phyloP scores from a whole-genome alignment of 495 filamentous ascomycete genomes.

The Hypoxylon subgilvum region DNA sequence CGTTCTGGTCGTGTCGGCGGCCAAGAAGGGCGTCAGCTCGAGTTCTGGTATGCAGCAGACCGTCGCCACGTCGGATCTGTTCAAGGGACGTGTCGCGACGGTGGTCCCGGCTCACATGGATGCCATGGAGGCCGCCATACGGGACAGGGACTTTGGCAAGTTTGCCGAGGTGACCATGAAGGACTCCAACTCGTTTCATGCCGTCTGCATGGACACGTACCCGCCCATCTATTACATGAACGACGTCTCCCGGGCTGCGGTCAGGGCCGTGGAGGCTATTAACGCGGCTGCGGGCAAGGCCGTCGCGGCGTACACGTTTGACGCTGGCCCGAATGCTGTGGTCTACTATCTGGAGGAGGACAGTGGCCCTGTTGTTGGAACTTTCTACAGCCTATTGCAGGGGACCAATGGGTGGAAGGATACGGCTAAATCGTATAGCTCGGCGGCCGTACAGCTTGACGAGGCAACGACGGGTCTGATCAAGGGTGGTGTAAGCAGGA shows the following conservation, averaged over 20 bases:
- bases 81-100: conserved; percentile 69
- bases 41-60: conserved; percentile 97
- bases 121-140: conserved; percentile 84
- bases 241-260: conserved; percentile 82
- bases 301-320: conserved; percentile 94
- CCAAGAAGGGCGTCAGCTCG: conserved; percentile 91
- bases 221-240: conserved; percentile 99
- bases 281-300: conserved; percentile 74
- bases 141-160: conserved; percentile 75
- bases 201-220: conserved; percentile 89
- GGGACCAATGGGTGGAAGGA: conserved; percentile 68
- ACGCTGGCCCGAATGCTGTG: conserved; percentile 95
- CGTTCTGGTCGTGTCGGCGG: conserved; percentile 85
- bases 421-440: conserved; percentile 51
- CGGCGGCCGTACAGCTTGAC: conserved; percentile 61
- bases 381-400: conserved; percentile 64
- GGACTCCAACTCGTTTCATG: conserved; percentile 96
- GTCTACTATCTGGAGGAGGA: conserved; percentile 89
- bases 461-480: conserved; percentile 63
- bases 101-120: conserved; percentile 85
- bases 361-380: conserved; percentile 70
- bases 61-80: conserved; percentile 82
- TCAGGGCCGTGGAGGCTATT: conserved; percentile 85
- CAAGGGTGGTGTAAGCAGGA: conserved; percentile 78
- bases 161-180: conserved; percentile 93